phyloP scores from a whole-genome alignment of 208 protist genomes.

The Blastocrithidia nonstop region DNA sequence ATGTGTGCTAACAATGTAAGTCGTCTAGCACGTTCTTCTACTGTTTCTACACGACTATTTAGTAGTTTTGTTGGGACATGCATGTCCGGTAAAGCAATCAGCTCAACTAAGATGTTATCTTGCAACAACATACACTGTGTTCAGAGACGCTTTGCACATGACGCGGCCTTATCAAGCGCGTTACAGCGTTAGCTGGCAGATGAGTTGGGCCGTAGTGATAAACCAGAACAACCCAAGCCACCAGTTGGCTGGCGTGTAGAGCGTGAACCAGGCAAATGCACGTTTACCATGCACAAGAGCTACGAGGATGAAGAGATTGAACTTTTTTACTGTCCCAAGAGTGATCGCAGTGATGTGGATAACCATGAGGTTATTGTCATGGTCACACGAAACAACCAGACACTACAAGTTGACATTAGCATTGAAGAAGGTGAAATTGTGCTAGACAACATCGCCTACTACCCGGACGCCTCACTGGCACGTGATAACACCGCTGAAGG shows the following conservation, averaged over 20 bases:
- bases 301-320: constrained; percentile 70
- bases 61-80: no score
- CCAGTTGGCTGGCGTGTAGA: constrained; percentile 58
- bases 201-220: constrained; percentile 56
- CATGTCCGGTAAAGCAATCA: no score
- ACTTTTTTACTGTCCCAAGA: constrained; percentile 42
- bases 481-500: constrained; percentile 40
- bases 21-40: no score
- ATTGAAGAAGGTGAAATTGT: constrained; percentile 76
- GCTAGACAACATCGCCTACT: constrained; percentile 58
- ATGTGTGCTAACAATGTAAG: no score
- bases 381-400: constrained; percentile 30
- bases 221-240: constrained; percentile 49
- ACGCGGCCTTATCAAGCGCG: constrained; percentile 31
- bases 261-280: constrained; percentile 39
- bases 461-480: constrained; percentile 34
- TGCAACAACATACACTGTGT: no score
- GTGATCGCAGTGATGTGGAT: constrained; percentile 17
- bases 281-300: constrained; percentile 45
- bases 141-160: constrained; percentile 36
- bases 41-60: no score
- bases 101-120: no score
- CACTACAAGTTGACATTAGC: constrained; percentile 47
- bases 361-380: constrained; percentile 46
- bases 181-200: constrained; percentile 66